Evolutionary conservation across 495 filamentous ascomycete species (phyloP).

Genomic region (Poronia punctata): DNA sequence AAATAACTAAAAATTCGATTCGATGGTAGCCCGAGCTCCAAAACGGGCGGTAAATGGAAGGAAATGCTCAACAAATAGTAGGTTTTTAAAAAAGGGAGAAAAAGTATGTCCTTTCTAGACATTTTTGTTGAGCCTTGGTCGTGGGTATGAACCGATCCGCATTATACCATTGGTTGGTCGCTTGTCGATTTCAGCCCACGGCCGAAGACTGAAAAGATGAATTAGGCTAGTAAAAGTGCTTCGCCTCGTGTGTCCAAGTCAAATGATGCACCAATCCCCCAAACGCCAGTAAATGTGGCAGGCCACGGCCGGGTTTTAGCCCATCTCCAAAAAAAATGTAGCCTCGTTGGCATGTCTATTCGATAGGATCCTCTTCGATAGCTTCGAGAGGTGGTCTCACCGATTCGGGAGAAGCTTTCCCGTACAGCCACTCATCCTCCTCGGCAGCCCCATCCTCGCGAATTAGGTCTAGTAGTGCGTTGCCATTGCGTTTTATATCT

Average conservation of each 20-base stretch:
- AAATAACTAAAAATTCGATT: constrained; percentile 3
- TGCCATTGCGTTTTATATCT: constrained; percentile 47
- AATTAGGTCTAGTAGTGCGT: constrained; percentile 47
- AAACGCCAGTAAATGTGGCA: constrained; percentile 19
- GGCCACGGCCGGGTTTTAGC: not conserved
- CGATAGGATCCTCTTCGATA: constrained; percentile 40
- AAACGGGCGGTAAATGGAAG: too few species aligned
- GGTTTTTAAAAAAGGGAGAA: too few species aligned
- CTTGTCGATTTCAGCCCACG: not conserved
- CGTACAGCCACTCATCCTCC: constrained; percentile 49
- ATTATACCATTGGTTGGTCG: too few species aligned
- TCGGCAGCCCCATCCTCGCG: constrained; percentile 43
- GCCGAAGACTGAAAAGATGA: not conserved
- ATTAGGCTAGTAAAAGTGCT: constrained; percentile 5
- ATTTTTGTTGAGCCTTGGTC: too few species aligned
- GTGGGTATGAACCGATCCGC: too few species aligned
- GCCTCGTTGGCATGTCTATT: constrained; percentile 14
- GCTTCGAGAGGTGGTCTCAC: constrained; percentile 40
- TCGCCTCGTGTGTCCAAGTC: constrained; percentile 8
- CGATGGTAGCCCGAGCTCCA: too few species aligned
- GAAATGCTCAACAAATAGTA: too few species aligned
- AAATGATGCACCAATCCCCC: constrained; percentile 4
- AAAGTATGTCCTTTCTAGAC: too few species aligned
- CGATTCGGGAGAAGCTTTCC: constrained; percentile 33
- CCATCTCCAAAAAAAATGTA: not conserved